Percentiles rank a stretch among this genome's conserved stretches.
phyloP scores from a whole-genome alignment of 2,329 filamentous ascomycete species.

The Phialophora expanda region DNA sequence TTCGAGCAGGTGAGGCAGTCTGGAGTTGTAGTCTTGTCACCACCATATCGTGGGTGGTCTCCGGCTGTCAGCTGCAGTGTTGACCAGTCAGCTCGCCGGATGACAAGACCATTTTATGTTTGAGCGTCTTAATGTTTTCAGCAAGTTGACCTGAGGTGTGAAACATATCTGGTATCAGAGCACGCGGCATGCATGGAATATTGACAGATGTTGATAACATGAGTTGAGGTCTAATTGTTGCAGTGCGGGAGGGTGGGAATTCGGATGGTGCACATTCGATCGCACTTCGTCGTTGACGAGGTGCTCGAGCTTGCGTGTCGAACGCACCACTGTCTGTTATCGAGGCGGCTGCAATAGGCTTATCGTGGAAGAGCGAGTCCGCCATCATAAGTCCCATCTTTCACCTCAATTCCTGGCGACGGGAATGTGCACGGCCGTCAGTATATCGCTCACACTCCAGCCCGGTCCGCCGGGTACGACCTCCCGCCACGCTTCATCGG shows the following conservation, averaged over 20 bases:
- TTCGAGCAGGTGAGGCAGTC: not conserved
- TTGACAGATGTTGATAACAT: not conserved
- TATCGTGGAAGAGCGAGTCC: not conserved
- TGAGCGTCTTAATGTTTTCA: not conserved
- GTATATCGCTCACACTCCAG: conserved; percentile 67
- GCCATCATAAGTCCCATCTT: not conserved
- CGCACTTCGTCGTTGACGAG: not conserved
- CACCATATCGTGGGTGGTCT: not conserved
- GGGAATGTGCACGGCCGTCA: conserved; percentile 50
- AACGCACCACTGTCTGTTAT: not conserved
- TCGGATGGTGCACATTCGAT: no score
- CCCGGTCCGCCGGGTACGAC: conserved; percentile 68
- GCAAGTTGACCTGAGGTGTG: not conserved
- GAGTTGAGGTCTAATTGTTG: not conserved
- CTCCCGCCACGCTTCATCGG: conserved; percentile 70
- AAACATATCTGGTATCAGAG: not conserved
- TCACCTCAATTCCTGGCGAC: not conserved
- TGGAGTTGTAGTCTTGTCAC: not conserved
- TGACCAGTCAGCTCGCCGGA: not conserved
- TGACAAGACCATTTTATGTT: not conserved
- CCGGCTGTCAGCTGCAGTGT: not conserved
- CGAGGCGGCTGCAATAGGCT: not conserved
- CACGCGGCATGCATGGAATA: not conserved
- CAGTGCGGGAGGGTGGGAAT: not conserved
- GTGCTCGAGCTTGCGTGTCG: not conserved